phyloP scores from a whole-genome alignment of 2,329 filamentous ascomycete genomes.

The Thermothelomyces thermophilus region DNA sequence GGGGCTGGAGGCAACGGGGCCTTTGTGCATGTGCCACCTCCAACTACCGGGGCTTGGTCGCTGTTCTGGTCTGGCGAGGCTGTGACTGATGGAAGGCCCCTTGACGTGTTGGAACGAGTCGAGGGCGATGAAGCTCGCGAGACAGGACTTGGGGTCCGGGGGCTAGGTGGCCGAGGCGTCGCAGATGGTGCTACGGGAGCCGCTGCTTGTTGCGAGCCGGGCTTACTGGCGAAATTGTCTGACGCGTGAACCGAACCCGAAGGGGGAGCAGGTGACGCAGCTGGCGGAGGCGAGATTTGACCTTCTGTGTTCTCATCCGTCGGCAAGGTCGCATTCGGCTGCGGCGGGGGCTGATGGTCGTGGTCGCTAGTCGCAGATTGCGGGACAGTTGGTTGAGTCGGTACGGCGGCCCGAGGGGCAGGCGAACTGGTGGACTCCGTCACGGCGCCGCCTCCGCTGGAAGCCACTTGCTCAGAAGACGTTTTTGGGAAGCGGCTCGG shows the following conservation, averaged over 20 bases:
- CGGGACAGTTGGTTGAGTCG: not conserved
- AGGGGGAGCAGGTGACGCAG: not conserved
- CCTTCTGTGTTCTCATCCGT: not conserved
- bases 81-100: not conserved
- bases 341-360: not conserved
- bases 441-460: slow-evolving; percentile 5
- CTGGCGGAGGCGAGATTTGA: not conserved
- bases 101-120: not conserved
- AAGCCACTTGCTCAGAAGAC: not conserved
- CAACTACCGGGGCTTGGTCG: not conserved
- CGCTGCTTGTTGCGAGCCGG: not conserved
- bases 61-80: not conserved
- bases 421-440: not conserved
- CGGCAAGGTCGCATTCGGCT: not conserved
- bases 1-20: not conserved
- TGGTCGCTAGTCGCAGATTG: not conserved
- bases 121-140: slow-evolving; percentile 10
- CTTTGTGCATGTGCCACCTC: not conserved
- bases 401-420: not conserved
- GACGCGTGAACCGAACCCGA: not conserved
- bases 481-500: not conserved
- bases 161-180: not conserved
- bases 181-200: slow-evolving; percentile 6
- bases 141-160: slow-evolving; percentile 9
- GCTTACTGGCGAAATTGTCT: not conserved